Evolutionary conservation across 805 yeast species (phyloP), one percentile per base, ranked within the genome.

Genomic region (Candida parachauliodes): DNA sequence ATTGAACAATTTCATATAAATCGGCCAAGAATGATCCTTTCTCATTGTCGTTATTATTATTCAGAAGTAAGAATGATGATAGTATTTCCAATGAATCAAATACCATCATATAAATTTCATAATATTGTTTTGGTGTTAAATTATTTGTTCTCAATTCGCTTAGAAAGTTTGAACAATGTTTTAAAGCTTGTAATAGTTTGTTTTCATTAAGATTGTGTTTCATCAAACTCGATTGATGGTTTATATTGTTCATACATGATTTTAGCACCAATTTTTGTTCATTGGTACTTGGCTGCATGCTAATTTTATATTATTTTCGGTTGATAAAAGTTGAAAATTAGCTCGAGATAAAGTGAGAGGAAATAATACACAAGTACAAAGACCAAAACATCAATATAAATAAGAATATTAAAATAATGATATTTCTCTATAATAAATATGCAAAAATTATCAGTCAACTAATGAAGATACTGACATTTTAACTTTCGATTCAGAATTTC

Each of bases 1-100:
- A 93, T 59, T 93, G 98, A 4, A 91, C 97, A 56, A 89, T 70
- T 51, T 91, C 98, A 56, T 93, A 93, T 37, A 93, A 70, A 55
- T 93, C 98, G 0, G 95, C 86, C 37, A 93, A 63, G 42, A 66
- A 66, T 59, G 60, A 52, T 52, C 61, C 41, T 9, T 3, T 9
- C 50, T 79, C 79, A 4, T 15, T 25, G n/a, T n/a, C n/a, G 10
- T 16, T 34, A 9, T 81, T 79, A 52, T 87, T 89, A 40, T 75
- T 75, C 20, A 77, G 84, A 38, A 74, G 70, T 43, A 93, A 63
- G 51, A 79, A 84, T 5, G 67, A 62, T 1, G 88, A 75, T 25
- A 93, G 67, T 28, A 73, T 61, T 25, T 83, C 82, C 55, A 93
- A 65, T 0, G 94, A 83, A 60, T 93, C 98, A 51, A 81, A 89